phyloP scores from a whole-genome alignment of 306 rosid species.

The Lathyrus aphaca region DNA sequence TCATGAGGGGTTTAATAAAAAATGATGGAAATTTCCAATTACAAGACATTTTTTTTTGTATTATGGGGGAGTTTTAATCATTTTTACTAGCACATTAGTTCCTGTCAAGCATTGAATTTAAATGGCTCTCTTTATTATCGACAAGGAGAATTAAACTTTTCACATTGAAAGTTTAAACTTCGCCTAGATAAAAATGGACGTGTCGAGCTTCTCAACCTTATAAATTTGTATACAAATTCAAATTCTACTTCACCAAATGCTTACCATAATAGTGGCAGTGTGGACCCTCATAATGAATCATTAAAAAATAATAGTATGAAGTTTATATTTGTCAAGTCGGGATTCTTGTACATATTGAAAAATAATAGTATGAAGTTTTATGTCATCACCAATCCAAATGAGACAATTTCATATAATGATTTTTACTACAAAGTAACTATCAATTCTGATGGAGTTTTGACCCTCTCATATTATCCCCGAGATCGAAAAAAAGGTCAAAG shows the following conservation, averaged over 20 bases:
- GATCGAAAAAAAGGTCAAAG: background rate
- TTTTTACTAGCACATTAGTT: too few relatives aligned
- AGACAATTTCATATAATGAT: background rate
- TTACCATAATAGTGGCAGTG: background rate
- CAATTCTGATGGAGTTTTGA: conserved; percentile 52
- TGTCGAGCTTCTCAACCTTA: conserved; percentile 26
- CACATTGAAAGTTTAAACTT: conserved; percentile 48
- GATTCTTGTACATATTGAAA: conserved; percentile 46
- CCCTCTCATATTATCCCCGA: conserved; percentile 38
- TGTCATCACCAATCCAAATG: background rate
- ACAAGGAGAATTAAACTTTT: conserved; percentile 41
- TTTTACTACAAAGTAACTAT: conserved; percentile 50
- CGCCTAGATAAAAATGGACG: conserved; percentile 42
- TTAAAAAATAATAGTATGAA: conserved; percentile 29
- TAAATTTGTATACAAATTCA: conserved; percentile 22
- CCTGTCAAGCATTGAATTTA: too few relatives aligned
- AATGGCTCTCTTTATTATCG: too few relatives aligned
- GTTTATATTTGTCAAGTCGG: conserved; percentile 44
- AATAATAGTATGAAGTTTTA: too few relatives aligned
- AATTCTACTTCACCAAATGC: background rate
- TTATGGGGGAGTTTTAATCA: too few relatives aligned
- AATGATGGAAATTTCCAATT: too few relatives aligned
- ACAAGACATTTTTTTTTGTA: too few relatives aligned
- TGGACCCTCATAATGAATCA: background rate
- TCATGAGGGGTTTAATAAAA: too few relatives aligned